Evolutionary conservation across 139 green algal genomes (phyloP).

Genomic region (Haematococcus lacustris): DNA sequence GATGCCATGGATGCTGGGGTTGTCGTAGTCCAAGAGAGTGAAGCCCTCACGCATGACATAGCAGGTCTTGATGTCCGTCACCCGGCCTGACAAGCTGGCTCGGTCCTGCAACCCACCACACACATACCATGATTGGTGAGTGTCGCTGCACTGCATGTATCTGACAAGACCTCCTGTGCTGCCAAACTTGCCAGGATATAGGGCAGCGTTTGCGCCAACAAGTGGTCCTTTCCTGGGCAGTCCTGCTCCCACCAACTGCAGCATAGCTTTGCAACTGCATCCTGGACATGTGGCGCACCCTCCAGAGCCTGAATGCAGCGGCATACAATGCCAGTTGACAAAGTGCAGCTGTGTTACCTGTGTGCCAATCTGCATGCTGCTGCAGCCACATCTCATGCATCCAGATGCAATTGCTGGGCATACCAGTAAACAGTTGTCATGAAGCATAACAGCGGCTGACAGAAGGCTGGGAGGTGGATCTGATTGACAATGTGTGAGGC

Average conservation of each 20-base stretch:
- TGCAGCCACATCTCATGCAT: neutral
- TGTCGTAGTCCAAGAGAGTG: constrained; percentile 69
- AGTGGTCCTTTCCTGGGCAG: constrained; percentile 33
- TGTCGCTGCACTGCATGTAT: neutral
- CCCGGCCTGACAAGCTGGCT: constrained; percentile 17
- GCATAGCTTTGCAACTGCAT: constrained; percentile 62
- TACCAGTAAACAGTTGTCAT: constrained; percentile 48
- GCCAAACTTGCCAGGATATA: constrained; percentile 52
- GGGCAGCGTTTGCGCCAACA: constrained; percentile 61
- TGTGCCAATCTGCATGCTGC: neutral
- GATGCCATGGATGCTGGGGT: constrained; percentile 51
- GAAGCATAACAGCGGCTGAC: constrained; percentile 33
- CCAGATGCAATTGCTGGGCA: neutral
- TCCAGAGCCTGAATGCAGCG: constrained; percentile 27
- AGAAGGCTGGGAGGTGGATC: no score
- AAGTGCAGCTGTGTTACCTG: neutral
- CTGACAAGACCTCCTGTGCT: neutral
- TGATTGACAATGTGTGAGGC: no score
- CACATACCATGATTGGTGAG: neutral
- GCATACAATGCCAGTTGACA: neutral
- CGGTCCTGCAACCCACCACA: constrained; percentile 31
- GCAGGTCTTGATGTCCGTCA: constrained; percentile 59
- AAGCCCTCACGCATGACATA: constrained; percentile 53
- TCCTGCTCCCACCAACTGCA: constrained; percentile 58
- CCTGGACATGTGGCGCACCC: constrained; percentile 44